Evolutionary conservation across 1,284 basidiomycete species (phyloP), one percentile per base, ranked within the genome.

Genomic region (Wallemia hederae): DNA sequence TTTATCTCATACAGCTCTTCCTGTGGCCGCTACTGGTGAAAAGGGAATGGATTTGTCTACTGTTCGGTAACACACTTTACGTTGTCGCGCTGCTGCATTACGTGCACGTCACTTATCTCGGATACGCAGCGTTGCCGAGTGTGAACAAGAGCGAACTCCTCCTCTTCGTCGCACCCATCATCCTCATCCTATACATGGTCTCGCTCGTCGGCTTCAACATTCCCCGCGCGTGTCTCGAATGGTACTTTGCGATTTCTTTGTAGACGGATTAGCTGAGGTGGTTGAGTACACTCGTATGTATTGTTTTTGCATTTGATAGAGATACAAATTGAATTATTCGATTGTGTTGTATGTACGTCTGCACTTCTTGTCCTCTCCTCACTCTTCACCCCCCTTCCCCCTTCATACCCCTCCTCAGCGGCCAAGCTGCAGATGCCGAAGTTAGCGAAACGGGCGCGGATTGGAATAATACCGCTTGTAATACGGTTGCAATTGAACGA

Each of bases 191-290:
- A 28, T 69, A 67, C 63, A 57, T 69, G 55, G 65, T 69, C 34
- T 65, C 64, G 26, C 62, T 69, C 24, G 55, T 69, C n/a, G 68
- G 68, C 26, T 66, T 67, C 62, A 69, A 69, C 63, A 61, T 69
- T n/a, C 19, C 39, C 3, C 11, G n/a, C 11, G 39, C 39, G 14
- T 17, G 14, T 17, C 39, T 49, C 22, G 5, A 7, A n/a, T 49
- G 39, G 39, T 49, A 49, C n/a, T 49, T 49, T 22, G n/a, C 5
- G 11, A 49, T 22, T 3, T 7, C 5, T 49, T 17, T 49, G 14
- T 49, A n/a, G 22, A n/a, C 39, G 11, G 9, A 15, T 49, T 49
- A 14, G n/a, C 29, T 31, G 29, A 17, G 17, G 29, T n/a, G n/a
- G n/a, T n/a, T n/a, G n/a, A n/a, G n/a, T n/a, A n/a, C n/a, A n/a